These are phyloP conservation scores for Verticillium dahliae DNA, from an alignment of 2,329 filamentous ascomycete species.

Conservation along the genomic window DNA sequence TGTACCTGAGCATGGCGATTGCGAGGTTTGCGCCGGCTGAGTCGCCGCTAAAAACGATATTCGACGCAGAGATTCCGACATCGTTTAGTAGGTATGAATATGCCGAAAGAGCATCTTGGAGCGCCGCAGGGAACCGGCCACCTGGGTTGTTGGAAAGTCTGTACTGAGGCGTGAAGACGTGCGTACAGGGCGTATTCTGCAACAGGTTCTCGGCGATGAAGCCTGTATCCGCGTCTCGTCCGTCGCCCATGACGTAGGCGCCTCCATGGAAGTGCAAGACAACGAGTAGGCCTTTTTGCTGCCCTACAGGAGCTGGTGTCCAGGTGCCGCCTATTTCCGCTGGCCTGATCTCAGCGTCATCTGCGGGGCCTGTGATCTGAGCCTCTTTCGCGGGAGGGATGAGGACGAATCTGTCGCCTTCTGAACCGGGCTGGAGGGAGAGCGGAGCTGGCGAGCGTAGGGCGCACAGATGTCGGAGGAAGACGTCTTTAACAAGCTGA, in stretches of 20 bases:
- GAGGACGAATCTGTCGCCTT: not conserved
- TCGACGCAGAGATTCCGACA: slow-evolving; percentile 15
- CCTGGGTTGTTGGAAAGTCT: slow-evolving; percentile 16
- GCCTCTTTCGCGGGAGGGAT: not conserved
- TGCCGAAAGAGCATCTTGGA: slow-evolving; percentile 23
- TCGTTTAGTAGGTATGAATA: slow-evolving; percentile 18
- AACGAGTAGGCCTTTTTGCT: slow-evolving; percentile 2
- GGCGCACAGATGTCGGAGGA: not conserved
- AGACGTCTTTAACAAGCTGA: not conserved
- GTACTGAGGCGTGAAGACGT: slow-evolving; percentile 23
- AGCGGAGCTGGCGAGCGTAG: not conserved
- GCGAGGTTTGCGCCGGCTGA: slow-evolving; percentile 23
- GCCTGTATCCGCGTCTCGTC: slow-evolving; percentile 20
- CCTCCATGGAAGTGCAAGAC: slow-evolving; percentile 25
- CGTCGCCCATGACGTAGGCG: slow-evolving; percentile 21
- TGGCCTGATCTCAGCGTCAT: not conserved
- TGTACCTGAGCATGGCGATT: slow-evolving; percentile 22
- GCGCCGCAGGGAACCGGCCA: slow-evolving; percentile 20
- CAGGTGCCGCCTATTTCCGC: not conserved
- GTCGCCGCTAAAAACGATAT: slow-evolving; percentile 24
- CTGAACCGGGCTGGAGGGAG: not conserved
- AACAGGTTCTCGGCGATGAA: slow-evolving; percentile 17
- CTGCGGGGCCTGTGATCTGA: not conserved
- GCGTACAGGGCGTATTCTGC: slow-evolving; percentile 13
- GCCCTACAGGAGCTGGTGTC: not conserved